Percentiles rank a stretch among this genome's conserved stretches.
These are phyloP conservation scores for Strobilomyces confusus DNA, from an alignment of 768 basidiomycete genomes.

Conservation along the genomic window DNA sequence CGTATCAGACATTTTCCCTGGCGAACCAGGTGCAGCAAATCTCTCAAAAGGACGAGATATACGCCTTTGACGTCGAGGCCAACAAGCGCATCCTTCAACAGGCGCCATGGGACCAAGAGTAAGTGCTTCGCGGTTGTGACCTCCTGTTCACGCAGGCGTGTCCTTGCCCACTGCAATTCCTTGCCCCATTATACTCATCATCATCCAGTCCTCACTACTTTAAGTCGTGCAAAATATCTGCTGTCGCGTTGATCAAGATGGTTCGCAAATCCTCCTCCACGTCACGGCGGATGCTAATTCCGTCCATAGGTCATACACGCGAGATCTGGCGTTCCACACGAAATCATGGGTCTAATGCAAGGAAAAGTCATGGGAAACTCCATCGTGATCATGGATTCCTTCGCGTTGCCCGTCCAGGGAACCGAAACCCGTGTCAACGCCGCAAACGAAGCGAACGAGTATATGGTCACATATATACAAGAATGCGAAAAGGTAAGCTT, in stretches of 20 bases:
- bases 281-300: neutral
- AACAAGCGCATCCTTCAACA: constrained; percentile 63
- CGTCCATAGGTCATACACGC: constrained; percentile 87
- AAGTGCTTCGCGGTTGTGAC: constrained; percentile 22
- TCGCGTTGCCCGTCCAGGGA: constrained; percentile 94
- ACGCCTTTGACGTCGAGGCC: constrained; percentile 66
- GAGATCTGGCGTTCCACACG: constrained; percentile 93
- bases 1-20: constrained; percentile 70
- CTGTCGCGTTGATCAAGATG: constrained; percentile 95
- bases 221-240: constrained; percentile 91
- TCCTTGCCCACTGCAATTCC: neutral
- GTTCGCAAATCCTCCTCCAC: constrained; percentile 34
- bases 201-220: constrained; percentile 67
- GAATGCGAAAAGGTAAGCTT: constrained; percentile 69
- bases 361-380: constrained; percentile 83
- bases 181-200: neutral
- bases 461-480: constrained; percentile 93
- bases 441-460: constrained; percentile 92
- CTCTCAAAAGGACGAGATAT: constrained; percentile 76
- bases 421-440: constrained; percentile 99
- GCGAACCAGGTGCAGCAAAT: constrained; percentile 67
- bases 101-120: constrained; percentile 88
- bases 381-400: constrained; percentile 90
- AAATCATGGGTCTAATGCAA: constrained; percentile 99
- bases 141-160: neutral